Conservation (phyloP, 169 alveolate genomes). For the Pseudocohnilembus persalinus region DNA sequence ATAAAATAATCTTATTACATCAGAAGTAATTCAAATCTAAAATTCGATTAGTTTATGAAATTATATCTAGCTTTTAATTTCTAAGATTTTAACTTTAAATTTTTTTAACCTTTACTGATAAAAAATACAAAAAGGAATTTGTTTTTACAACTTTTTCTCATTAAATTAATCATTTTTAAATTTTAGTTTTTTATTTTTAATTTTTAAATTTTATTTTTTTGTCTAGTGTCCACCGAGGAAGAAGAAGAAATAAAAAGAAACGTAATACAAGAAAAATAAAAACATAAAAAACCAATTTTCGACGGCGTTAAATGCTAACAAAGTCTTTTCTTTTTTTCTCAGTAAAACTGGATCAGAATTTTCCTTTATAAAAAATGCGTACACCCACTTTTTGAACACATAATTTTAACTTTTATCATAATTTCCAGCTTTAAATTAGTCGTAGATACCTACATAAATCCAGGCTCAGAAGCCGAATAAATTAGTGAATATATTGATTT, state of each 20-base stretch:
- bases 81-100: no score
- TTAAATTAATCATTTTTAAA: no score
- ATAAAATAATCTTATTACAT: no score
- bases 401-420: conserved; percentile 65
- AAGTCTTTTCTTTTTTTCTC: conserved; percentile 57
- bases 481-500: conserved; percentile 55
- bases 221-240: conserved; percentile 43
- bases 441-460: conserved; percentile 78
- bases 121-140: no score
- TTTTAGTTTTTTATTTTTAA: no score
- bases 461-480: conserved; percentile 27
- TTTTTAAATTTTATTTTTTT: no score
- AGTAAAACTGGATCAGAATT: conserved; percentile 62
- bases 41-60: no score
- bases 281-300: not conserved
- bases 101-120: no score
- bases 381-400: conserved; percentile 57
- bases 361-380: conserved; percentile 55
- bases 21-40: no score
- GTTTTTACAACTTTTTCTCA: no score
- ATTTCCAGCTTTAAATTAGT: conserved; percentile 70
- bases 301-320: conserved; percentile 27
- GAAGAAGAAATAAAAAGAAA: conserved; percentile 40
- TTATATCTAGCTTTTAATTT: no score
- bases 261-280: conserved; percentile 29